These are phyloP conservation scores for Trichoderma aggressivum DNA, from an alignment of 2,329 filamentous ascomycete species.

Conservation along the genomic window DNA sequence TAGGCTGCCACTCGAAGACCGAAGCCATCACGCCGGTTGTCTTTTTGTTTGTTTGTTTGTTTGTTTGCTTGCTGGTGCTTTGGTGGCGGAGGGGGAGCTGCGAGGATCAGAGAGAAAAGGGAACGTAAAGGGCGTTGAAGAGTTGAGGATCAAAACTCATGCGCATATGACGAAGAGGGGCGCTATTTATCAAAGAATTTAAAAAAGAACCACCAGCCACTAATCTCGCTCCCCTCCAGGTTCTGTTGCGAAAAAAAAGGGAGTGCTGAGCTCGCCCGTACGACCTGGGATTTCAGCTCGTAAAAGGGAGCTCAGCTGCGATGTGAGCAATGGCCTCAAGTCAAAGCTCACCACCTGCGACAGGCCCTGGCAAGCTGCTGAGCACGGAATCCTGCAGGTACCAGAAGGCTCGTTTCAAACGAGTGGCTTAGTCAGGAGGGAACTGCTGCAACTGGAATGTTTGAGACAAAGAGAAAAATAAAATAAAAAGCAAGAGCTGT, in stretches of 20 bases:
- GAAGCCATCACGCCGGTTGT: conserved; percentile 23
- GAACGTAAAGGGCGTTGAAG: neutral
- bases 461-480: neutral
- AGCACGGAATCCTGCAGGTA: neutral
- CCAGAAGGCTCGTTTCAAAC: neutral
- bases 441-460: neutral
- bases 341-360: conserved; percentile 11
- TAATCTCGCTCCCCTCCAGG: neutral
- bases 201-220: neutral
- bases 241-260: neutral
- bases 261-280: neutral
- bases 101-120: neutral
- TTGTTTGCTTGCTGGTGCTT: neutral
- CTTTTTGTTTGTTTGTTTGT: neutral
- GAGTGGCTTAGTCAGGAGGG: neutral
- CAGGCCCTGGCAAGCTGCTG: neutral
- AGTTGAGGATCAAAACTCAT: neutral
- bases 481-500: neutral
- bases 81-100: neutral
- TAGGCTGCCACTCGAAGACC: conserved; percentile 40
- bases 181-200: neutral
- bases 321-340: neutral
- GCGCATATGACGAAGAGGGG: neutral
- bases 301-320: neutral
- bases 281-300: conserved; percentile 16